Evolutionary conservation across 1,139 yeast genomes (phyloP).

Genomic region (Magnusiomyces starmeri): DNA sequence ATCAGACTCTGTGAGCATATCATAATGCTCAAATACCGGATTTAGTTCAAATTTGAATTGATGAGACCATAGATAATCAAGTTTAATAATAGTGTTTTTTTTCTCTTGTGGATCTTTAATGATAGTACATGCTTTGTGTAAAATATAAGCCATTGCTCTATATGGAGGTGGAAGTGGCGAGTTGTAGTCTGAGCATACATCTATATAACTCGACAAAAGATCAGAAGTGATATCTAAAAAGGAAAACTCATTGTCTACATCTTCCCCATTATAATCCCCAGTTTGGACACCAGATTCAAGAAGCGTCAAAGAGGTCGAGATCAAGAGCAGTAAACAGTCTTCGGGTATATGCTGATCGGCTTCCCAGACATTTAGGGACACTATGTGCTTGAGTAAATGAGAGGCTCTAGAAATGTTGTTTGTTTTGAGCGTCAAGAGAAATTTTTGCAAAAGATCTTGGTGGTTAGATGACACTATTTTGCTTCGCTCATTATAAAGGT

Average conservation of each 20-base stretch:
- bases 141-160: constrained; percentile 17
- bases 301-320: background rate
- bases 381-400: background rate
- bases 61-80: constrained; percentile 11
- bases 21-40: constrained; percentile 14
- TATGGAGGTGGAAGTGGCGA: background rate
- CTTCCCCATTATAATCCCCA: no score
- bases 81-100: constrained; percentile 7
- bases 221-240: background rate
- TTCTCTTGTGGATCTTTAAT: constrained; percentile 7
- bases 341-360: background rate
- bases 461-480: background rate
- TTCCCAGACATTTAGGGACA: background rate
- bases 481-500: background rate
- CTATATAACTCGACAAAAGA: background rate
- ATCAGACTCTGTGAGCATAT: constrained; percentile 17
- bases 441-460: background rate
- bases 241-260: no score
- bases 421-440: background rate
- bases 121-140: constrained; percentile 19
- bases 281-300: background rate
- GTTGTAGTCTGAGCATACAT: no score
- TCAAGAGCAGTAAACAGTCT: constrained; percentile 1
- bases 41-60: constrained; percentile 4
- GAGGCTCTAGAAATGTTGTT: background rate